Conservation (phyloP, 768 basidiomycete genomes). For the Tylopilus felleus region DNA sequence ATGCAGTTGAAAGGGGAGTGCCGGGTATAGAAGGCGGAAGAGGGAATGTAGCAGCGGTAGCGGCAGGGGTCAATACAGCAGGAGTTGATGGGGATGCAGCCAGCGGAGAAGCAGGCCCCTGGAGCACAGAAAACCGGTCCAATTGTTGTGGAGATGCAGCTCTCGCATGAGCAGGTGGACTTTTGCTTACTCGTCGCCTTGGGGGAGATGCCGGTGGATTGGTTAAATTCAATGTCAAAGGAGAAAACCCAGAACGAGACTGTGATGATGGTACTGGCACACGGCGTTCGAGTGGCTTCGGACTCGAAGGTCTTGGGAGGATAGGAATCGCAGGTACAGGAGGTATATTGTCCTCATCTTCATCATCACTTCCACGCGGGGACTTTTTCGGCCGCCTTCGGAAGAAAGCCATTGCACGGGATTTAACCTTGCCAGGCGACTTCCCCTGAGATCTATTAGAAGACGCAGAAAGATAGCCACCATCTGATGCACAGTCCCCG, state of each 20-base stretch:
- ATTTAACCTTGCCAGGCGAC: conserved; percentile 26
- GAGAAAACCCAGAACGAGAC: conserved; percentile 27
- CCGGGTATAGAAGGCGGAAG: conserved; percentile 19
- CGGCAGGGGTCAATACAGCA: neutral
- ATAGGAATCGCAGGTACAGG: conserved; percentile 32
- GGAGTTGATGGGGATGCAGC: conserved; percentile 7
- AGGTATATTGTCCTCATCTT: conserved; percentile 28
- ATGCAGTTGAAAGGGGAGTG: conserved; percentile 20
- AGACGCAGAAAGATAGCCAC: conserved; percentile 33
- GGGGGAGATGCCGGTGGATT: conserved; percentile 19
- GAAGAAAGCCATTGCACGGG: conserved; percentile 34
- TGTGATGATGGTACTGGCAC: conserved; percentile 23
- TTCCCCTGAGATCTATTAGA: conserved; percentile 32
- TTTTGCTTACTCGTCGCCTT: conserved; percentile 23
- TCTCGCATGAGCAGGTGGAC: conserved; percentile 21
- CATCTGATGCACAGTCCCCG: conserved; percentile 25
- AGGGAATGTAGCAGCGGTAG: conserved; percentile 6
- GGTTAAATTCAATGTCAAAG: conserved; percentile 24
- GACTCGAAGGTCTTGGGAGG: conserved; percentile 28
- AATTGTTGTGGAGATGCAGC: conserved; percentile 9
- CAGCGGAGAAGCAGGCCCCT: conserved; percentile 11
- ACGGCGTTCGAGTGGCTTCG: conserved; percentile 27
- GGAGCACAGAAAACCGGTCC: conserved; percentile 4
- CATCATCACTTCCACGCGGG: conserved; percentile 27
- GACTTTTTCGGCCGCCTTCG: conserved; percentile 30